These are phyloP conservation scores for Phycomyces nitens DNA, from an alignment of 192 early-diverging fungal species.

Conservation along the genomic window DNA sequence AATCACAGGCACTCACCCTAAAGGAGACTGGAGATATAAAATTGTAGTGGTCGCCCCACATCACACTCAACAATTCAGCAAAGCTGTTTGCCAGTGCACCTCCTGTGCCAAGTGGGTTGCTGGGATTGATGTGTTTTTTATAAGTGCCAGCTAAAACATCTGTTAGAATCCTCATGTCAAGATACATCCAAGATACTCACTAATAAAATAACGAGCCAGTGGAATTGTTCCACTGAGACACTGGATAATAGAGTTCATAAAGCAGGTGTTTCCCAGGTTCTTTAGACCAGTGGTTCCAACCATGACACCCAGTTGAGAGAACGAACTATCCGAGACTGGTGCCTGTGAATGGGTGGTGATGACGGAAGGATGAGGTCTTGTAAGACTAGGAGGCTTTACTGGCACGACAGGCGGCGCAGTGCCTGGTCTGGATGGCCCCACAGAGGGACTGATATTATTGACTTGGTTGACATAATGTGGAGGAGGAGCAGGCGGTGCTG, in stretches of 20 bases:
- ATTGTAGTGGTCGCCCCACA: conserved; percentile 79
- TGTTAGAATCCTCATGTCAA: neutral
- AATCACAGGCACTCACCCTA: conserved; percentile 52
- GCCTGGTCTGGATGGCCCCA: conserved; percentile 1
- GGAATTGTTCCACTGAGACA: conserved; percentile 70
- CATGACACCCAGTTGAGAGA: conserved; percentile 41
- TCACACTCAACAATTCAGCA: conserved; percentile 68
- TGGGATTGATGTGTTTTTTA: conserved; percentile 57
- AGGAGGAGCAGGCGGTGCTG: neutral
- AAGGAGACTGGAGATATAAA: conserved; percentile 79
- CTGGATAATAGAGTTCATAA: conserved; percentile 83
- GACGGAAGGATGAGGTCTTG: neutral
- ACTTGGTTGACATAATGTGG: neutral
- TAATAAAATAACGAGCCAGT: conserved; percentile 64
- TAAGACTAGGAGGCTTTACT: neutral
- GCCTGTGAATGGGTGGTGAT: conserved; percentile 12
- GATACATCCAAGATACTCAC: conserved; percentile 13
- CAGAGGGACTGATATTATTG: neutral
- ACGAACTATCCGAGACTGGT: conserved; percentile 26
- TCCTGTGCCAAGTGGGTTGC: conserved; percentile 68
- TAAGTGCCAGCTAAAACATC: conserved; percentile 51
- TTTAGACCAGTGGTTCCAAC: conserved; percentile 68
- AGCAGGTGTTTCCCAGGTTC: conserved; percentile 85
- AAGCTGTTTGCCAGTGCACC: conserved; percentile 76
- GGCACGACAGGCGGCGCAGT: neutral